Evolutionary conservation across 2,329 filamentous ascomycete genomes (phyloP), one percentile per base, ranked within the genome.

Genomic region (Orbilia javanica): DNA sequence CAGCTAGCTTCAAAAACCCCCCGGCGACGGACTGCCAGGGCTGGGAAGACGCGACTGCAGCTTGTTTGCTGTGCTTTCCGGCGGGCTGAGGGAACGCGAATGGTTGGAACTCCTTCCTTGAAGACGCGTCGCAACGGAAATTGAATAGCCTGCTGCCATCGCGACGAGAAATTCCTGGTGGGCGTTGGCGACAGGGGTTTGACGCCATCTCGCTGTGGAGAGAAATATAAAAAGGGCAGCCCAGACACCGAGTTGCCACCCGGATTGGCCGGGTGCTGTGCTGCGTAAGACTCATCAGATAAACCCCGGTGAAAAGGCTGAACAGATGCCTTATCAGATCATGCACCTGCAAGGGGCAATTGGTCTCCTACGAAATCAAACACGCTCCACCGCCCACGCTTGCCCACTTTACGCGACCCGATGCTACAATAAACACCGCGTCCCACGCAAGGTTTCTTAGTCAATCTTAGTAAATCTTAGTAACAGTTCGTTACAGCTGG

Each of bases 261-360:
- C 27, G 44, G 44, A 66, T 27, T 52, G 44, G 31, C 29, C 29
- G 44, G 39, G 29, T 6, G 7, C 29, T n/a, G 36, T 20, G n/a
- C 29, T n/a, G 25, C 22, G 52, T 39, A 36, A n/a, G 52, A 57
- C 29, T 44, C 42, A 44, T 44, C 46, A 46, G 60, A 48, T 64
- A 29, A 60, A 5, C n/a, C 34, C 15, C 3, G 20, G 6, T 34
- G 31, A 4, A 11, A 27, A 25, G 57, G 22, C 15, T 29, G 46
- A 53, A 22, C 0, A 11, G 4, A 8, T 72, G 68, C 60, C 34
- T 73, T 74, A 74, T 74, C 70, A 63, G 70, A 74, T 74, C 70
- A 22, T 63, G 50, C 52, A 60, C 69, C 39, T 46, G 27, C 22
- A 60, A 53, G 46, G 57, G 67, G 67, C 27, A 10, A 22, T 27